Conservation (phyloP, 805 yeast species). For the Saccharomyces mikatae region DNA sequence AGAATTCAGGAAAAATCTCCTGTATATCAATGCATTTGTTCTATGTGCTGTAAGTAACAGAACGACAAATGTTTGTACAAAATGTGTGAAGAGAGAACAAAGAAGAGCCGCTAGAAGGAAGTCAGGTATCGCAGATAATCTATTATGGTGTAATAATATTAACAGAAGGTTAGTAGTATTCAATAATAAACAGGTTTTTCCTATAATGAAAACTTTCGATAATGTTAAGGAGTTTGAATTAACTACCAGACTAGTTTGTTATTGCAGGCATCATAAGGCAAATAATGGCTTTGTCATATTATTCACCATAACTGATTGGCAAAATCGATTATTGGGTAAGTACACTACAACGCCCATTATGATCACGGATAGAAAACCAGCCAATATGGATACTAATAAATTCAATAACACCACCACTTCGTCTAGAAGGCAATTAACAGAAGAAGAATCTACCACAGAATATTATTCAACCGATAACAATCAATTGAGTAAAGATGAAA, state of each 20-base stretch:
- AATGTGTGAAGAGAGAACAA: constrained; percentile 88
- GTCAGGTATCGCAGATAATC: constrained; percentile 63
- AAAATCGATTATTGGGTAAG: constrained; percentile 61
- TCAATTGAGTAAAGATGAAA: background rate
- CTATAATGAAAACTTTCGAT: constrained; percentile 25
- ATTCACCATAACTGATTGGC: constrained; percentile 54
- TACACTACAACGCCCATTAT: constrained; percentile 65
- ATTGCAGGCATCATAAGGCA: constrained; percentile 92
- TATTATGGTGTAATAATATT: constrained; percentile 68
- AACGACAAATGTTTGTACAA: constrained; percentile 71
- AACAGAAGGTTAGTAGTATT: constrained; percentile 80
- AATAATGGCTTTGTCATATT: constrained; percentile 73
- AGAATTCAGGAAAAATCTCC: constrained; percentile 44
- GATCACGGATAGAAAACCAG: constrained; percentile 92
- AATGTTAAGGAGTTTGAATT: constrained; percentile 31
- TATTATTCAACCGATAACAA: background rate
- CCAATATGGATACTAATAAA: background rate
- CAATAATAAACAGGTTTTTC: constrained; percentile 81
- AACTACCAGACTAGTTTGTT: constrained; percentile 79
- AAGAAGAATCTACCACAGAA: background rate
- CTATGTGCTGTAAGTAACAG: constrained; percentile 45
- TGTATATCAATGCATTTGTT: constrained; percentile 75
- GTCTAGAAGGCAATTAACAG: background rate
- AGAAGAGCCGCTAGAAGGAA: constrained; percentile 91
- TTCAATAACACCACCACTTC: background rate